Evolutionary conservation across 2,329 filamentous ascomycete genomes (phyloP), one percentile per base, ranked within the genome.

Genomic region (Lachnellula cervina): DNA sequence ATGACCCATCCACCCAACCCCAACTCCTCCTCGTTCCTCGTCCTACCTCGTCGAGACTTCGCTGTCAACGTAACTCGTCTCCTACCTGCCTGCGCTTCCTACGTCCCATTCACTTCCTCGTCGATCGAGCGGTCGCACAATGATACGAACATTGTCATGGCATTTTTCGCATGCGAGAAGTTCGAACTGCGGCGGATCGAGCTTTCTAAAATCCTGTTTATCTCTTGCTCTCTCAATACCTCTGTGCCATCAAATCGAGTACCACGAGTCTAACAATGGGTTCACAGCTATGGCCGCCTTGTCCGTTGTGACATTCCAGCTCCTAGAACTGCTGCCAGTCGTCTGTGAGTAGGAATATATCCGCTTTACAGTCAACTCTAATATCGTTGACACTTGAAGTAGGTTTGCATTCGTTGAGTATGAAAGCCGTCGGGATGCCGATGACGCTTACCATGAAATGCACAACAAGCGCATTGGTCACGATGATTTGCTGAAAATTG

Each of bases 361-460:
- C 56, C 57, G 54, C 40, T 59, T 62, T 62, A 45, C 54, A 62
- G 55, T 58, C 60, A 62, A 56, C 60, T 62, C 64, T 65, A 66
- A 67, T 69, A 61, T 66, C 58, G 67, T 71, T 70, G 66, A 66
- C 65, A 69, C 63, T 57, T 67, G 69, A 66, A 75, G 61, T 62
- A 86, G 94, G 65, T 99, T 99, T 73, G 94, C 94, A 38, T 99
- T 99, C 73, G 94, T 99, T 63, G 94, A 99, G 77, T 99, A 99
- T 74, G 94, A 99, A 79, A 95, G 92, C 74, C 90, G 93, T 68
- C 92, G 94, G 67, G 94, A 99, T 80, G 92, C 94, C 62, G 94
- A 99, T 74, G 94, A 99, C 77, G 94, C 94, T 48, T 99, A 99
- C 73, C 90, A 99, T 74, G 94, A 99, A 78, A 99, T 99, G 94